Conservation (phyloP, 768 basidiomycete genomes). For the Filobasidium floriforme region DNA sequence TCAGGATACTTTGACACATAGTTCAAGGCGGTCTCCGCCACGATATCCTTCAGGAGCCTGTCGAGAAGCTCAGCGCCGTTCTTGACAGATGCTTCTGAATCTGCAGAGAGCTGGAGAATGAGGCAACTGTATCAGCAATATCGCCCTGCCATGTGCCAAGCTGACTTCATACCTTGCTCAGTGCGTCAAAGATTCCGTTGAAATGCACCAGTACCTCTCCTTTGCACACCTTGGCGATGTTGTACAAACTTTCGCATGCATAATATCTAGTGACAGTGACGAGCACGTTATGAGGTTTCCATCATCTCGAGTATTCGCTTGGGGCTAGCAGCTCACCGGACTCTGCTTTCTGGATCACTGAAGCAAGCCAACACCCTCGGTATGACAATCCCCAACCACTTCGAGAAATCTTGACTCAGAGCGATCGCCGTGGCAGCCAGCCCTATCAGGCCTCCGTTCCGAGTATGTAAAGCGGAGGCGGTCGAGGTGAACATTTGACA, state of each 20-base stretch:
- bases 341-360: slow-evolving; percentile 84
- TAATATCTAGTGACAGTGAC: slow-evolving; percentile 57
- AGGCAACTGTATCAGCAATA: neutral
- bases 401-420: slow-evolving; percentile 81
- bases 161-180: slow-evolving; percentile 69
- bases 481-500: slow-evolving; percentile 85
- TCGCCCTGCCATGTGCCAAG: neutral
- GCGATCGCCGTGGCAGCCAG: slow-evolving; percentile 97
- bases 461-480: slow-evolving; percentile 73
- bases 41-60: slow-evolving; percentile 93
- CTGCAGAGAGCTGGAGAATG: slow-evolving; percentile 71
- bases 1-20: slow-evolving; percentile 82
- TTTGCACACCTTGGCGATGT: slow-evolving; percentile 80
- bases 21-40: slow-evolving; percentile 88
- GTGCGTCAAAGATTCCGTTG: slow-evolving; percentile 94
- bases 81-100: slow-evolving; percentile 91
- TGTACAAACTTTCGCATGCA: slow-evolving; percentile 95
- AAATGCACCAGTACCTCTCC: slow-evolving; percentile 95
- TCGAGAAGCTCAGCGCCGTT: slow-evolving; percentile 96
- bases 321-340: slow-evolving; percentile 48
- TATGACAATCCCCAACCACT: slow-evolving; percentile 89
- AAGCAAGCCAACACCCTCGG: slow-evolving; percentile 84
- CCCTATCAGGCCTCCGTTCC: slow-evolving; percentile 92
- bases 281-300: neutral
- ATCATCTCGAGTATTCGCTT: neutral